Evolutionary conservation across 1,284 basidiomycete species (phyloP), one percentile per base, ranked within the genome.

Genomic region (Cystobasidium sp.): DNA sequence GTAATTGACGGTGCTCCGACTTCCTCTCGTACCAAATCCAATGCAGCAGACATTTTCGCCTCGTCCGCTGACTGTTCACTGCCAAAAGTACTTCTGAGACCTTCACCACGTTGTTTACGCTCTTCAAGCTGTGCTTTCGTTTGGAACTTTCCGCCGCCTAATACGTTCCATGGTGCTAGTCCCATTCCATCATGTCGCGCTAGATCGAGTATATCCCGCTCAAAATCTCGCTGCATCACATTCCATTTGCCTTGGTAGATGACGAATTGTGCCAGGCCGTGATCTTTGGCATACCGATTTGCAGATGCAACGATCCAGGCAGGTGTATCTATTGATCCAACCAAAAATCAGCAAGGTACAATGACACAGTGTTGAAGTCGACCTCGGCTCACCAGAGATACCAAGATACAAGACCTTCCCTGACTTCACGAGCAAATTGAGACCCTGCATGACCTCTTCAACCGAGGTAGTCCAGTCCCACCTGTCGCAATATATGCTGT

Each of bases 171-270:
- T 5, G 56, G 56, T 39, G 56, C n/a, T 22, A 59, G 16, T 85
- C 31, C 84, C 83, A 85, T 82, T 64, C 41, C 49, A 10, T 53
- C 70, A 10, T 46, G 49, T 31, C 49, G 61, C 56, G 44, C 37
- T 14, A 49, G 16, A 37, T 53, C 52, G 65, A 89, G 84, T 76
- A 89, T 86, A n/a, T 88, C 87, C 16, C 87, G 83, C 81, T 88
- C 87, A 69, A 88, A 82, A 74, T 86, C 86, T 61, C 87, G 84
- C 49, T 72, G 20, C 43, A 49, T 80, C 59, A 88, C 82, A 77
- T 84, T 86, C 85, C 86, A 89, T 12, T 78, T 77, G 39, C 87
- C 88, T 79, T 88, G 87, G 79, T 87, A 89, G 70, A 88, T 82
- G 55, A 85, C 84, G 76, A 89, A 88, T 7, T 84, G 86, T 0